These are phyloP conservation scores for Ammopiptanthus mongolicus DNA, from an alignment of 306 rosid species.

Conservation along the genomic window DNA sequence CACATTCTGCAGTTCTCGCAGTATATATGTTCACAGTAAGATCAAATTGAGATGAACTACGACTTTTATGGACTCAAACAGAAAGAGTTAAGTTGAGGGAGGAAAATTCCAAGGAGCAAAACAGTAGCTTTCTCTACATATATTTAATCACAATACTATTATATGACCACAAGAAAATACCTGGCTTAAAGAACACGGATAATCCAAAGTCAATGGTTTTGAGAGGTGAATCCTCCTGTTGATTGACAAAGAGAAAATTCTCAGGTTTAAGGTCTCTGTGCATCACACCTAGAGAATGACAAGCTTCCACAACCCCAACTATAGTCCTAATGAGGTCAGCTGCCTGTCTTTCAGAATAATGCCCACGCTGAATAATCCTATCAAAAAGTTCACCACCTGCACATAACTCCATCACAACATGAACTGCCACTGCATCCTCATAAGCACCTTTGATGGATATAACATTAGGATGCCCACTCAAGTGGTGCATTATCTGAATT, in stretches of 20 bases:
- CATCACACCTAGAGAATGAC: constrained; percentile 94
- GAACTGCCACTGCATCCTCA: constrained; percentile 89
- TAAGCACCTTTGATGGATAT: constrained; percentile 93
- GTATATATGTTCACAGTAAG: not conserved
- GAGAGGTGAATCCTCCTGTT: constrained; percentile 89
- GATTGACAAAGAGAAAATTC: constrained; percentile 83
- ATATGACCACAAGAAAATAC: constrained; percentile 33
- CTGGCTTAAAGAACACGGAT: constrained; percentile 95
- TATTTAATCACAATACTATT: not conserved
- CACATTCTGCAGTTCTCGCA: not conserved
- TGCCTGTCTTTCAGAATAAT: constrained; percentile 89
- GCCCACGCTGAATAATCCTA: constrained; percentile 90
- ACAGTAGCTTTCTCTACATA: not conserved
- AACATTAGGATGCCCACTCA: constrained; percentile 86
- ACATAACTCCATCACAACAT: constrained; percentile 97
- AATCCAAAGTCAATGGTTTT: constrained; percentile 96
- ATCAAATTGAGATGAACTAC: not conserved
- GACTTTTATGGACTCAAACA: not conserved
- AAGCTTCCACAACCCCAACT: constrained; percentile 92
- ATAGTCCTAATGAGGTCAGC: constrained; percentile 91
- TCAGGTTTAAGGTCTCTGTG: constrained; percentile 98
- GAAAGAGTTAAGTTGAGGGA: not conserved
- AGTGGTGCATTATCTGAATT: constrained; percentile 99
- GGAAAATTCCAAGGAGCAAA: not conserved
- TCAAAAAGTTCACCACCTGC: constrained; percentile 98